phyloP scores from a whole-genome alignment of 108 stramenopile species.

The Aurantiochytrium sp. region DNA sequence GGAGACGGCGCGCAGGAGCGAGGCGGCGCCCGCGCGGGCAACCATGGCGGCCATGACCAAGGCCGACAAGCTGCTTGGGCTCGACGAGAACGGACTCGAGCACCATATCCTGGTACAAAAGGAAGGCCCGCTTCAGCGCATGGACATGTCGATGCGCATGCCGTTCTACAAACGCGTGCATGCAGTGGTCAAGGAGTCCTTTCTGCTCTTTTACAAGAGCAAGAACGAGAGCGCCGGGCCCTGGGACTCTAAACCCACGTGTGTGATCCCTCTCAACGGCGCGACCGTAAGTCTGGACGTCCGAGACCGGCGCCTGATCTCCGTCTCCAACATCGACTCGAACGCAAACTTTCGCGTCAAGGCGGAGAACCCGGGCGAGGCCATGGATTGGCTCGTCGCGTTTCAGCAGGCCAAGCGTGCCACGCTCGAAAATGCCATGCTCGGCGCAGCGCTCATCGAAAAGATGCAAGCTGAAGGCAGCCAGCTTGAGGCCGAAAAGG shows the following conservation, averaged over 20 bases:
- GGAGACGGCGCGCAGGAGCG: too few relatives aligned
- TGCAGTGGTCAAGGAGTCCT: neutral
- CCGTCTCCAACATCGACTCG: neutral
- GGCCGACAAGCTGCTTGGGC: constrained; percentile 15
- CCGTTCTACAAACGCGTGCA: neutral
- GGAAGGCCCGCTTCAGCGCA: neutral
- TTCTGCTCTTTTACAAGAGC: neutral
- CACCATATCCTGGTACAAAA: neutral
- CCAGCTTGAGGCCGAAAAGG: neutral
- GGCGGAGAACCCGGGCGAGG: neutral
- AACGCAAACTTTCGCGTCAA: neutral
- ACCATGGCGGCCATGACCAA: neutral
- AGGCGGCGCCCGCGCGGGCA: neutral
- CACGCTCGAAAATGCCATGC: constrained; percentile 1
- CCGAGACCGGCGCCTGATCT: neutral
- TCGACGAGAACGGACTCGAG: neutral
- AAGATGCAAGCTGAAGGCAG: neutral
- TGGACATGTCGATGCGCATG: neutral
- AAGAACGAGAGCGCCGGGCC: neutral
- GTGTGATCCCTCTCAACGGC: neutral
- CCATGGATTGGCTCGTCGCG: constrained; percentile 12
- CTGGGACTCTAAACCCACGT: neutral
- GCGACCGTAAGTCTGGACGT: neutral
- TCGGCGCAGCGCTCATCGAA: neutral
- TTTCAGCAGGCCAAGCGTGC: neutral